Conservation (phyloP, 2,329 filamentous ascomycete genomes). For the Colletotrichum sojae region DNA sequence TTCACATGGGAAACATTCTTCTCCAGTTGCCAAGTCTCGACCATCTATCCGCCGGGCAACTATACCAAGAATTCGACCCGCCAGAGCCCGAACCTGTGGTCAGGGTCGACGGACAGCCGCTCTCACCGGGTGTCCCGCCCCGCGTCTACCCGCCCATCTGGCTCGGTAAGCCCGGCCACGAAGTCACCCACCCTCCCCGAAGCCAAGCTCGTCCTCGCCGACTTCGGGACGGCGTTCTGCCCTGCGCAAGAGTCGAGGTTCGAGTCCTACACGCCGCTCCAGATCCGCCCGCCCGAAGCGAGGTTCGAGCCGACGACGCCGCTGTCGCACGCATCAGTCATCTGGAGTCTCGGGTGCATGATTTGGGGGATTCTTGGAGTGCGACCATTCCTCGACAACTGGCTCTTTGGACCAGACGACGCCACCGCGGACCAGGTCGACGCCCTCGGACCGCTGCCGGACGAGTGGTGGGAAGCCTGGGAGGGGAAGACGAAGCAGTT, state of each 20-base stretch:
- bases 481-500: constrained; percentile 34
- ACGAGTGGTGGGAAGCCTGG: constrained; percentile 40
- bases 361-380: constrained; percentile 54
- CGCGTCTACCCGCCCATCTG: constrained; percentile 50
- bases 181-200: constrained; percentile 45
- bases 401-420: constrained; percentile 47
- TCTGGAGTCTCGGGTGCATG: constrained; percentile 56
- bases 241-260: constrained; percentile 42
- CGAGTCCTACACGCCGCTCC: constrained; percentile 49
- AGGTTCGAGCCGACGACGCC: constrained; percentile 52
- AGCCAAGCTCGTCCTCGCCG: constrained; percentile 45
- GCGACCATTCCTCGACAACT: constrained; percentile 46
- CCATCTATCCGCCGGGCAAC: constrained; percentile 42
- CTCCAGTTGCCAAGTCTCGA: constrained; percentile 46
- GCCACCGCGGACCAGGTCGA: constrained; percentile 50
- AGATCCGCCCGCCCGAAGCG: constrained; percentile 51
- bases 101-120: constrained; percentile 41
- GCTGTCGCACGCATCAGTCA: constrained; percentile 53
- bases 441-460: constrained; percentile 45
- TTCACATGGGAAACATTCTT: constrained; percentile 54
- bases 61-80: constrained; percentile 46
- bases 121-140: constrained; percentile 47
- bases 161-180: constrained; percentile 51
- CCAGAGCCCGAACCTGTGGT: constrained; percentile 45
- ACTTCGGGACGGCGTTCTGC: constrained; percentile 55